phyloP scores from a whole-genome alignment of 169 alveolate genomes.

The Plasmodium cynomolgi region DNA sequence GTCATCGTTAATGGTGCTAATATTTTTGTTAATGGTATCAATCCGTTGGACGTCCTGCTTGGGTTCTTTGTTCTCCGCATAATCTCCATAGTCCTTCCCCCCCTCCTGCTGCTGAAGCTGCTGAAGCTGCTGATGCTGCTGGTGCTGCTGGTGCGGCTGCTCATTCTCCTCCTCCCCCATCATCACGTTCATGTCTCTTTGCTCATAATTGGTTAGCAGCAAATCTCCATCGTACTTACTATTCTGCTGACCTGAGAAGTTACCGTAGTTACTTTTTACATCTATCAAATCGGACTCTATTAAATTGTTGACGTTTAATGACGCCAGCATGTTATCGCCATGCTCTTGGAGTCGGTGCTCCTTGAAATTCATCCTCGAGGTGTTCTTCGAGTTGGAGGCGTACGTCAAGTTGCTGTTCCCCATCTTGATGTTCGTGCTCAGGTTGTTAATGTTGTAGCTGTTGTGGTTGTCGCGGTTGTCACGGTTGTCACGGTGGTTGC shows the following conservation, averaged over 20 bases:
- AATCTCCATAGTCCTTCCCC: not conserved
- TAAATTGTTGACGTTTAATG: slow-evolving; percentile 68
- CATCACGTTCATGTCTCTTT: not conserved
- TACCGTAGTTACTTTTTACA: slow-evolving; percentile 42
- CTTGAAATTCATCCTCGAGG: slow-evolving; percentile 18
- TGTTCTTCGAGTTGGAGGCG: not conserved
- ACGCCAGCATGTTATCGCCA: slow-evolving; percentile 9
- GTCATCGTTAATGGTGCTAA: slow-evolving; percentile 62
- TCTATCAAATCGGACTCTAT: slow-evolving; percentile 68
- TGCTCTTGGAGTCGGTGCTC: slow-evolving; percentile 18
- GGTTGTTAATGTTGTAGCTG: slow-evolving; percentile 46
- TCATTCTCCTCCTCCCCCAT: not conserved
- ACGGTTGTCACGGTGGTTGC: not conserved
- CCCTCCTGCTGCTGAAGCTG: not conserved
- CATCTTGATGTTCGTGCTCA: slow-evolving; percentile 65
- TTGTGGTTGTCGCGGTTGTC: slow-evolving; percentile 10
- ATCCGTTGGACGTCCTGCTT: slow-evolving; percentile 15
- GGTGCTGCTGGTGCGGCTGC: not conserved
- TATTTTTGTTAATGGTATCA: slow-evolving; percentile 50
- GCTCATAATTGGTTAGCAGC: slow-evolving; percentile 8
- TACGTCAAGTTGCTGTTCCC: slow-evolving; percentile 55
- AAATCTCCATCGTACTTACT: not conserved
- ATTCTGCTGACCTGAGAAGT: not conserved
- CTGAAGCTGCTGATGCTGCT: no score
- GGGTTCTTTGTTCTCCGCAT: not conserved